Conservation (phyloP, 495 filamentous ascomycete species). For the Tuber calosporum region DNA sequence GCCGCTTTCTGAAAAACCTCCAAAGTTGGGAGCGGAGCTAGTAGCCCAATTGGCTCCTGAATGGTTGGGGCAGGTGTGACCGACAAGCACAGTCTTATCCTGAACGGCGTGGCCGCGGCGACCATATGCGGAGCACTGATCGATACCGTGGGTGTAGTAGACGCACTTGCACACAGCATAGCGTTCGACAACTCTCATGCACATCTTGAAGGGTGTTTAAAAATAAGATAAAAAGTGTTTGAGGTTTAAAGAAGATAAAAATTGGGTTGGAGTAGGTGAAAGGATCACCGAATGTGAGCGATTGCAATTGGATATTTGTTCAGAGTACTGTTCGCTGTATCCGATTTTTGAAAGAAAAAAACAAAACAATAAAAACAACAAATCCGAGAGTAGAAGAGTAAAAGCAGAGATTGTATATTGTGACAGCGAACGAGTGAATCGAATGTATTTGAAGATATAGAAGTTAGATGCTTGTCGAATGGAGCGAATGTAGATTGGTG, state of each 20-base stretch:
- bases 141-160: slow-evolving; percentile 71
- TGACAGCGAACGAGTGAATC: neutral
- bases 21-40: neutral
- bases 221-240: slow-evolving; percentile 3
- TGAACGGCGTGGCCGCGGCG: slow-evolving; percentile 64
- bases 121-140: slow-evolving; percentile 63
- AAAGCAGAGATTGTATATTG: neutral
- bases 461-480: slow-evolving; percentile 7
- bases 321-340: neutral
- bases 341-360: slow-evolving; percentile 1
- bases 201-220: slow-evolving; percentile 51
- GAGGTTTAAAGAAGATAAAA: slow-evolving; percentile 14
- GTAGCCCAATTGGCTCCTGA: slow-evolving; percentile 40
- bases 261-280: slow-evolving; percentile 2
- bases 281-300: neutral
- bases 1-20: neutral
- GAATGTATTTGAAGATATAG: slow-evolving; percentile 10
- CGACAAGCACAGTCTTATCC: slow-evolving; percentile 69
- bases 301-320: slow-evolving; percentile 6
- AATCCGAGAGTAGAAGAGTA: neutral
- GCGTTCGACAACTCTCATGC: slow-evolving; percentile 63
- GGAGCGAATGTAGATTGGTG: slow-evolving; percentile 14
- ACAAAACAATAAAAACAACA: neutral
- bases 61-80: slow-evolving; percentile 66
- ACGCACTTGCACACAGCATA: slow-evolving; percentile 75